These are phyloP conservation scores for Microbotryum lychnidis-dioicae DNA, from an alignment of 1,284 basidiomycete species.

Conservation along the genomic window DNA sequence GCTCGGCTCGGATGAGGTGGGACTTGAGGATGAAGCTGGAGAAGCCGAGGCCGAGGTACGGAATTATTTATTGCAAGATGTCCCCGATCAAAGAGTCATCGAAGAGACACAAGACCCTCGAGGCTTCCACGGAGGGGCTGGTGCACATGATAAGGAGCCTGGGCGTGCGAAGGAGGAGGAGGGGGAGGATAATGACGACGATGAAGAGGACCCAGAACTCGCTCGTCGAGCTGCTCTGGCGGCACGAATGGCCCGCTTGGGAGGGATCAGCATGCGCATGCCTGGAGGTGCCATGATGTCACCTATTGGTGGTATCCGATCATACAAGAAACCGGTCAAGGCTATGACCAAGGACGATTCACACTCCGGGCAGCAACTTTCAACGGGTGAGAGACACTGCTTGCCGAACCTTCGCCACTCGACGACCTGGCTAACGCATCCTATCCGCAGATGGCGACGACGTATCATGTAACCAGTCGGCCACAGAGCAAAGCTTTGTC, in stretches of 20 bases:
- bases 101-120: too few relatives aligned
- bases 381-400: too few relatives aligned
- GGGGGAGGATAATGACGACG: constrained; percentile 23
- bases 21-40: background rate
- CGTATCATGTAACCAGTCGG: background rate
- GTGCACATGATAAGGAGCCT: constrained; percentile 6
- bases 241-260: constrained; percentile 78
- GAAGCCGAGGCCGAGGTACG: constrained; percentile 18
- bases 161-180: constrained; percentile 4
- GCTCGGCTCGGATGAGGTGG: too few relatives aligned
- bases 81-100: background rate
- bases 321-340: background rate
- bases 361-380: background rate
- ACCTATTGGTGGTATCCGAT: constrained; percentile 12
- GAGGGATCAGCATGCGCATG: constrained; percentile 76
- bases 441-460: too few relatives aligned
- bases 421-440: too few relatives aligned
- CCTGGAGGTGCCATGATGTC: constrained; percentile 9
- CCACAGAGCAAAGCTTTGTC: background rate
- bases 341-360: background rate
- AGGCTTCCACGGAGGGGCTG: too few relatives aligned
- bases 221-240: constrained; percentile 71
- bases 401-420: too few relatives aligned
- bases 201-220: constrained; percentile 65
- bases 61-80: background rate